Evolutionary conservation across 1,139 yeast species (phyloP).

Genomic region (Hyphopichia khmerensis): DNA sequence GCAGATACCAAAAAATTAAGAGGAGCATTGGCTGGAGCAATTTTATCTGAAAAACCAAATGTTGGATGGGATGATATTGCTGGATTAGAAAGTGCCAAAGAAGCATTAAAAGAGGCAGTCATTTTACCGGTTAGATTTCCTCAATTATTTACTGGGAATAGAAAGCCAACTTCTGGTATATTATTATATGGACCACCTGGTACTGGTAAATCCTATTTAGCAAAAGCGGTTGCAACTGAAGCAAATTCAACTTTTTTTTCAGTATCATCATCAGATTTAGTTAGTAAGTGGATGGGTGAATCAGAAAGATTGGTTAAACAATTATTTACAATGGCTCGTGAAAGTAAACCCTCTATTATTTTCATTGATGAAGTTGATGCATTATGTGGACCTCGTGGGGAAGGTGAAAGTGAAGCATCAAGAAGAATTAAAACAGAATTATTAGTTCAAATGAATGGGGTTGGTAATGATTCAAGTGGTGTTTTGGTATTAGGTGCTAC

Average conservation of each 20-base stretch:
- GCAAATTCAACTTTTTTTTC: constrained; percentile 96
- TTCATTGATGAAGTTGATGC: constrained; percentile 99
- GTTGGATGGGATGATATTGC: constrained; percentile 96
- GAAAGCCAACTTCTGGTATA: constrained; percentile 92
- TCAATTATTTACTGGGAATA: constrained; percentile 87
- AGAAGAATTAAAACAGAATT: constrained; percentile 95
- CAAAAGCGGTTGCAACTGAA: constrained; percentile 98
- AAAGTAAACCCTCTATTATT: constrained; percentile 89
- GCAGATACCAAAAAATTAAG: constrained; percentile 84
- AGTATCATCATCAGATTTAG: constrained; percentile 90
- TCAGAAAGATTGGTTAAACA: constrained; percentile 94
- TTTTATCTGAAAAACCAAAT: constrained; percentile 87
- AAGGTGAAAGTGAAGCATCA: constrained; percentile 95
- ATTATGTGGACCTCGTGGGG: constrained; percentile 96
- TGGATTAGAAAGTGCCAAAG: constrained; percentile 93
- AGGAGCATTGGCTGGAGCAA: constrained; percentile 91
- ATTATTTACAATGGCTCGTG: constrained; percentile 92
- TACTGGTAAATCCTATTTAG: constrained; percentile 95
- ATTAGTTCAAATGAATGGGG: constrained; percentile 98
- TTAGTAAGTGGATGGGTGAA: constrained; percentile 99
- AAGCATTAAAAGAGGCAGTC: constrained; percentile 95
- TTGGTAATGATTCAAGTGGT: constrained; percentile 91
- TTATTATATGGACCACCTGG: constrained; percentile 97
- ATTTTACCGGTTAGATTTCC: constrained; percentile 94
- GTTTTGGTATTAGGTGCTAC: constrained; percentile 97